Conservation (phyloP, 495 filamentous ascomycete genomes). For the Physcia stellaris region DNA sequence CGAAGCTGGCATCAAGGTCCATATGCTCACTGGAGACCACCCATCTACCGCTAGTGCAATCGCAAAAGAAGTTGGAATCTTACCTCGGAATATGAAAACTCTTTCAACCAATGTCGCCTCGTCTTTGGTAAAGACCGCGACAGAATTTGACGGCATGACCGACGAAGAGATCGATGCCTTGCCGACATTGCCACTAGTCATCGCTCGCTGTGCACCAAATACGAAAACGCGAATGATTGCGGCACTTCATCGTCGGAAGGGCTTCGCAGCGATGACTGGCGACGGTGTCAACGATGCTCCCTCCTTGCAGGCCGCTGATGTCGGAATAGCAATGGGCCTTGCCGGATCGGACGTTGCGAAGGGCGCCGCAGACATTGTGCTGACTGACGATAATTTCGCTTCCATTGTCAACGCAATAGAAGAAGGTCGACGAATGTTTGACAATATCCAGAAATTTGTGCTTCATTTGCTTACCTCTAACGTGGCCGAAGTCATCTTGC, state of each 20-base stretch:
- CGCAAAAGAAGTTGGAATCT: conserved; percentile 61
- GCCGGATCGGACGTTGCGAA: conserved; percentile 84
- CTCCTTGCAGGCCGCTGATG: conserved; percentile 61
- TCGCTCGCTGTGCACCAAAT: conserved; percentile 53
- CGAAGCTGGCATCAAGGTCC: conserved; percentile 58
- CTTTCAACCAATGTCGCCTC: conserved; percentile 38
- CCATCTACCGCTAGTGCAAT: conserved; percentile 63
- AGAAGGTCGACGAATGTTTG: conserved; percentile 61
- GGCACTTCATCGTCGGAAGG: conserved; percentile 48
- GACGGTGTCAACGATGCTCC: conserved; percentile 84
- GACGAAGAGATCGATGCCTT: conserved; percentile 47
- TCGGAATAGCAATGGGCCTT: conserved; percentile 77
- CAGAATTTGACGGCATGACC: conserved; percentile 46
- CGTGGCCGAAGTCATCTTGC: conserved; percentile 57
- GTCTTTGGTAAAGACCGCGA: conserved; percentile 48
- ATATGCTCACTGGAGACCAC: conserved; percentile 75
- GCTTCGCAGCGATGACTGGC: conserved; percentile 60
- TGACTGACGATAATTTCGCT: conserved; percentile 84
- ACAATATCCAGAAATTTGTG: conserved; percentile 75
- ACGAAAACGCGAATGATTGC: conserved; percentile 64
- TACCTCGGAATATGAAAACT: conserved; percentile 41
- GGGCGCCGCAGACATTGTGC: conserved; percentile 77
- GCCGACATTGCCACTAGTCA: conserved; percentile 50
- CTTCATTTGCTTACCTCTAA: conserved; percentile 62
- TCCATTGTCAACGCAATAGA: conserved; percentile 60